Base-by-base conservation (phyloP, 306 rosid species). In the Acacia crassicarpa region DNA sequence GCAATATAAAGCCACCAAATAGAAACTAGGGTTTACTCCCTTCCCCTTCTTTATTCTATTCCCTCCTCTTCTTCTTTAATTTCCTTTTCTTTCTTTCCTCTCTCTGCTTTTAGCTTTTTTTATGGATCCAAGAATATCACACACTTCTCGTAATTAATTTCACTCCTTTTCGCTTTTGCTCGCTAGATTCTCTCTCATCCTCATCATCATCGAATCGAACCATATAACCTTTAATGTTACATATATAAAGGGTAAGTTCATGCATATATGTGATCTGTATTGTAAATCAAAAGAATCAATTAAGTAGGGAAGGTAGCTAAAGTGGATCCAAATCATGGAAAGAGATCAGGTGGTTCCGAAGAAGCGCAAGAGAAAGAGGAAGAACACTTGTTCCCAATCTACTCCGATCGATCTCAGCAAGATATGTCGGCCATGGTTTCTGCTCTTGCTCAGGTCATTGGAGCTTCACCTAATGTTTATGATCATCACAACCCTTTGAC, bases 381-480 rank as follows among this genome's bases (percentile, higher is more conserved):
- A 9, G 82, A 87, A 1, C 58, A 85, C 35, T 54, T 78, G 58
- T 94, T 94, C 67, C 98, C 98, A 6, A 61, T 89, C 15, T 94
- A 89, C 87, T 92, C 97, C 0, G 88, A 86, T 41, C 90, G 97
- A 53, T 91, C 98, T 0, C 89, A 89, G 25, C 91, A 90, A 76
- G 98, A 94, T 71, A 91, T 78, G 89, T 84, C 98, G 0, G 92
- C 83, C 32, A 91, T 94, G 92, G 94, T 94, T 2, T 91, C 91
- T 4, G 94, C 96, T 65, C 89, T 94, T 12, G 75, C 93, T 53
- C 91, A 89, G 84, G 97, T 94, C 62, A 94, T 94, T 41, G 91
- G 88, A 1, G 89, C 90, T 77, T 67, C 72, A 20, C 59, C 23
- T 17, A 77, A 2, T 62, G 59, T 68, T 30, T 65, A 80, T 25